These are phyloP conservation scores for Candida tammaniensis DNA, from an alignment of 805 yeast genomes.

Conservation along the genomic window DNA sequence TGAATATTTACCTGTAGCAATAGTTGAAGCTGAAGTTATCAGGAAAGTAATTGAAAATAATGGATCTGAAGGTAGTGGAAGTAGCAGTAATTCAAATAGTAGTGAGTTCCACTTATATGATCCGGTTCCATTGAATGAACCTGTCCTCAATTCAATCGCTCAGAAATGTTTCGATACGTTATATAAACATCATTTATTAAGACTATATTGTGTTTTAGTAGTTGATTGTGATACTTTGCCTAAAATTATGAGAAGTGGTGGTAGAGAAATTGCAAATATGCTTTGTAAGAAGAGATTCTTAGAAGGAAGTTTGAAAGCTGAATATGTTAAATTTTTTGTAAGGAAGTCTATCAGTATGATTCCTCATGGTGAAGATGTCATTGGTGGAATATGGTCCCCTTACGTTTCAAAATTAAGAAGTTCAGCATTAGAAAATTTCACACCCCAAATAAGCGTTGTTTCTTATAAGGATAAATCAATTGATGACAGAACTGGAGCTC, in stretches of 20 bases:
- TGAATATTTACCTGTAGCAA: constrained; percentile 80
- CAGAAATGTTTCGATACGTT: constrained; percentile 43
- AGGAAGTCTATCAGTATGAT: constrained; percentile 60
- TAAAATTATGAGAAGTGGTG: constrained; percentile 77
- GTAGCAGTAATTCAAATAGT: constrained; percentile 19
- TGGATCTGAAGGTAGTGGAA: constrained; percentile 9
- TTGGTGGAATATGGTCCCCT: constrained; percentile 83
- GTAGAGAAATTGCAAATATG: constrained; percentile 91
- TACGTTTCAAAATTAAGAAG: constrained; percentile 68
- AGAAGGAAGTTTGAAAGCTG: constrained; percentile 76
- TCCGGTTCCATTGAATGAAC: constrained; percentile 43
- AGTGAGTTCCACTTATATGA: constrained; percentile 21
- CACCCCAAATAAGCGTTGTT: constrained; percentile 76
- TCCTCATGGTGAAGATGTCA: constrained; percentile 71
- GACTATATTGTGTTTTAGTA: constrained; percentile 77
- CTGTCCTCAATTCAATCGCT: constrained; percentile 41
- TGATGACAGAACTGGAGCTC: constrained; percentile 76
- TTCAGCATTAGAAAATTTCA: constrained; percentile 58
- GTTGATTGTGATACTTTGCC: constrained; percentile 82
- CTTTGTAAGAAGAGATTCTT: constrained; percentile 72
- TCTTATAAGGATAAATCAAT: constrained; percentile 72
- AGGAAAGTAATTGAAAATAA: constrained; percentile 30
- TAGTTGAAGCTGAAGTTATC: constrained; percentile 66
- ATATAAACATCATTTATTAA: constrained; percentile 58
- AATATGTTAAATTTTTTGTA: constrained; percentile 76